phyloP scores from a whole-genome alignment of 208 protist genomes.

The Acanthamoeba castellanii region DNA sequence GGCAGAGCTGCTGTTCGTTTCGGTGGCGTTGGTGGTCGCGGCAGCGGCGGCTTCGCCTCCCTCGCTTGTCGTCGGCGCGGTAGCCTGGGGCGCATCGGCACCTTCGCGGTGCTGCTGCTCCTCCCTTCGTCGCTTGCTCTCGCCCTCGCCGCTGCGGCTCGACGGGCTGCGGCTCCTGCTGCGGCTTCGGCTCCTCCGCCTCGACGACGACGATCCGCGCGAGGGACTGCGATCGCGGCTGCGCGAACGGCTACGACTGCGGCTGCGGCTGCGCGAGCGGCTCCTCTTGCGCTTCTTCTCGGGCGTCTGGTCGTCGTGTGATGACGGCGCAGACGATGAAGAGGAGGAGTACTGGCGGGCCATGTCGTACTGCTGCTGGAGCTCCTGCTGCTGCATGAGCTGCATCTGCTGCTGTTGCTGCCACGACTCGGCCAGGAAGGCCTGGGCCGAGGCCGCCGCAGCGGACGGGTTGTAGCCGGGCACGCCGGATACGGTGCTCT shows the following conservation, averaged over 20 bases:
- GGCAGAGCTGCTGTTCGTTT: no score
- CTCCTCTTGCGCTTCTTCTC: conserved; percentile 64
- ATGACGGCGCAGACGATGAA: neutral
- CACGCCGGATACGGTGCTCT: neutral
- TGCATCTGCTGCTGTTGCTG: neutral
- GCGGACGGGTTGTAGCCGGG: neutral
- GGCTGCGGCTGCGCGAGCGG: conserved; percentile 22
- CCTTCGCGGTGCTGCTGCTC: neutral
- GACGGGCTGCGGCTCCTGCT: conserved; percentile 3
- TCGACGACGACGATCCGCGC: neutral
- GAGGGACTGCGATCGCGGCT: neutral
- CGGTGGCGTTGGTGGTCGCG: no score
- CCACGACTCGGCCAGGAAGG: neutral
- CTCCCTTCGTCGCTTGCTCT: conserved; percentile 22
- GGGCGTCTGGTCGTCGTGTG: neutral
- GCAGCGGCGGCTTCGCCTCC: no score
- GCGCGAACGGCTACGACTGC: neutral
- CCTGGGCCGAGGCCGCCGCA: neutral
- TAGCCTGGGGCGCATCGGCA: no score
- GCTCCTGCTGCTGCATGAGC: neutral
- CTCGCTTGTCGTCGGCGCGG: no score
- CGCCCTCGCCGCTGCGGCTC: neutral
- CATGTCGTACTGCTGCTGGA: neutral
- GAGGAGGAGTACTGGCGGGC: neutral
- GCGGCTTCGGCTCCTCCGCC: neutral